These are phyloP conservation scores for Paraphoma chrysanthemicola DNA, from an alignment of 2,329 filamentous ascomycete genomes.

Conservation along the genomic window DNA sequence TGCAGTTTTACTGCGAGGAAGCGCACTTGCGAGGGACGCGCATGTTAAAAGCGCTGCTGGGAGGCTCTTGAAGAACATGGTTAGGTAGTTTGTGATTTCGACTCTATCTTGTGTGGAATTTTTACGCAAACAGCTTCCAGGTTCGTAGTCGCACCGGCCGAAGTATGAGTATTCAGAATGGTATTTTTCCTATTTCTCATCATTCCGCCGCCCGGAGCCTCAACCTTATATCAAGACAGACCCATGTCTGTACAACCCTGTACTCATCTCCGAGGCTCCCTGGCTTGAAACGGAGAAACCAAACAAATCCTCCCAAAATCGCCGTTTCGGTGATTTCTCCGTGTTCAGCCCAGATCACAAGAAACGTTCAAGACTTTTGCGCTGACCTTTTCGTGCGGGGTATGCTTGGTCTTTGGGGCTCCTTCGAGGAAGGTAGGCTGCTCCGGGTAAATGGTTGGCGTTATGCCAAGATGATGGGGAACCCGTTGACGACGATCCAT, in stretches of 20 bases:
- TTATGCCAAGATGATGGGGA: neutral
- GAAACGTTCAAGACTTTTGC: neutral
- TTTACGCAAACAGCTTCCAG: neutral
- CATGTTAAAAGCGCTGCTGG: neutral
- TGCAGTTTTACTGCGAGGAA: neutral
- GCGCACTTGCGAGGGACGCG: slow-evolving; percentile 2
- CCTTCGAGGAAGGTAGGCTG: neutral
- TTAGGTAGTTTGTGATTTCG: neutral
- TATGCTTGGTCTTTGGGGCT: neutral
- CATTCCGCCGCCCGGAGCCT: too few relatives aligned
- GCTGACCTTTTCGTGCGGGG: neutral
- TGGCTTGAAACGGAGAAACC: neutral
- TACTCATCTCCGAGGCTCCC: too few relatives aligned
- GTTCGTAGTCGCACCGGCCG: neutral
- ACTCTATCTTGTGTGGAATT: neutral
- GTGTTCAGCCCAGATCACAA: neutral
- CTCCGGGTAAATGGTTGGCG: slow-evolving; percentile 1
- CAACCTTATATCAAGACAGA: too few relatives aligned
- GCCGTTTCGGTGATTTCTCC: neutral
- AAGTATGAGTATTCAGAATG: too few relatives aligned
- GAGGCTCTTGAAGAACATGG: slow-evolving; percentile 4
- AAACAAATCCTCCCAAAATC: neutral
- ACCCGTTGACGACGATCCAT: neutral
- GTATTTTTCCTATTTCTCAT: too few relatives aligned
- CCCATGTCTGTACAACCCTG: too few relatives aligned